These are phyloP conservation scores for Aspergillus bridgeri DNA, from an alignment of 495 filamentous ascomycete genomes.

Conservation along the genomic window DNA sequence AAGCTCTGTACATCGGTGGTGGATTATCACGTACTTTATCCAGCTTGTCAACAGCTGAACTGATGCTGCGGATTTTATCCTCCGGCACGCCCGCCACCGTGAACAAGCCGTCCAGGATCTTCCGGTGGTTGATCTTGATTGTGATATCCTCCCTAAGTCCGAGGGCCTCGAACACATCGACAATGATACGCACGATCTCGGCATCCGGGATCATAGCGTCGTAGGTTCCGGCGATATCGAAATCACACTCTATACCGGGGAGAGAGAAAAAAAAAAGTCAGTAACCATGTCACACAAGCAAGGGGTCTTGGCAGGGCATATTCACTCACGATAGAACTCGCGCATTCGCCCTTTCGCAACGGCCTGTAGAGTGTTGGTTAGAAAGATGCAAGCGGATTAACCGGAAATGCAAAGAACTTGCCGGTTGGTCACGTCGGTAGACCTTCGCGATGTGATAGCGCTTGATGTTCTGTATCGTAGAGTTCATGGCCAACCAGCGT, in stretches of 20 bases:
- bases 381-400: neutral
- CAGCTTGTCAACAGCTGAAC: conserved; percentile 90
- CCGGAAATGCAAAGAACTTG: neutral
- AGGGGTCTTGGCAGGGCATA: neutral
- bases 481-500: conserved; percentile 83
- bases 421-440: conserved; percentile 76
- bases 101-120: conserved; percentile 92
- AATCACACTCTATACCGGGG: conserved; percentile 65
- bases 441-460: conserved; percentile 89
- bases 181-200: conserved; percentile 81
- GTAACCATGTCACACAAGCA: neutral
- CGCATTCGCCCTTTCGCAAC: conserved; percentile 89
- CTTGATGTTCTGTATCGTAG: conserved; percentile 69
- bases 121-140: conserved; percentile 94
- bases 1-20: too few relatives aligned
- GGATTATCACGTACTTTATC: conserved; percentile 60
- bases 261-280: neutral
- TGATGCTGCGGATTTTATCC: conserved; percentile 82
- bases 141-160: conserved; percentile 69
- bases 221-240: conserved; percentile 87
- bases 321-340: conserved; percentile 70
- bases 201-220: conserved; percentile 96
- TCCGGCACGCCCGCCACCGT: conserved; percentile 82
- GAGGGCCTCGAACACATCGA: conserved; percentile 79
- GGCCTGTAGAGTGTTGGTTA: conserved; percentile 18